These are phyloP conservation scores for barrel medic (Medicago truncatula) DNA, from an alignment of 306 rosid genomes.

Conservation along the genomic window MtrunA17r5.0-ANR NC_053048.1:30031501-30032000, in stretches of 20 bases:
- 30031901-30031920: too few species aligned
- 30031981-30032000: too few species aligned
- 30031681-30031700: slow-evolving; percentile 68
- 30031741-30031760: slow-evolving; percentile 89
- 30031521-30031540: neutral
- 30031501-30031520: neutral
- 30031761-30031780: slow-evolving; percentile 78
- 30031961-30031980: too few species aligned
- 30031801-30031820: slow-evolving; percentile 90
- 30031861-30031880: slow-evolving; percentile 70
- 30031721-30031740: slow-evolving; percentile 78
- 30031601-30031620: slow-evolving; percentile 81
- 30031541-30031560: slow-evolving; percentile 13
- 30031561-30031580: slow-evolving; percentile 74
- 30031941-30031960: too few species aligned
- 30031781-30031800: slow-evolving; percentile 79
- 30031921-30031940: too few species aligned
- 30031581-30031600: slow-evolving; percentile 85
- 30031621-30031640: slow-evolving; percentile 98
- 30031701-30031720: slow-evolving; percentile 79
- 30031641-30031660: slow-evolving; percentile 95
- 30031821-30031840: slow-evolving; percentile 85
- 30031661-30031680: slow-evolving; percentile 78
- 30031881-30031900: too few species aligned
- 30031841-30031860: slow-evolving; percentile 75